Base-by-base conservation (phyloP, 163 green algal genomes). In the Scenedesmus sp. region DNA sequence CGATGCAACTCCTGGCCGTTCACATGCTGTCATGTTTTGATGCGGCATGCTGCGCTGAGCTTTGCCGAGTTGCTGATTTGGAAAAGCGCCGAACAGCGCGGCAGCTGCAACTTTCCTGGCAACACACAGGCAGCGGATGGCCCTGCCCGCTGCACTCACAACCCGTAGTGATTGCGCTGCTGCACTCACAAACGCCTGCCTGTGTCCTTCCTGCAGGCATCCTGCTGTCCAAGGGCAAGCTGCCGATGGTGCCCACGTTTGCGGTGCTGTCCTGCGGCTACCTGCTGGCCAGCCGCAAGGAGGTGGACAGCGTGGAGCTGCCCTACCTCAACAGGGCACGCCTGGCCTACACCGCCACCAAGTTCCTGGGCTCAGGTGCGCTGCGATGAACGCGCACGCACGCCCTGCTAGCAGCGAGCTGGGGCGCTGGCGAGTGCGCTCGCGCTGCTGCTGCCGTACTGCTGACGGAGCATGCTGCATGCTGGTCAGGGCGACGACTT, bases 271-370 rank as follows among this genome's bases (percentile, higher is more conserved):
- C 94, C 15, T 83, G 61, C 80, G 93, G 92, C 85, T 96, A 96
- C 91, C 90, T 96, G 65, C 13, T 95, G 0, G 85, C 94, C 40
- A 92, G 88, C 65, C 90, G 92, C 10, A 86, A 93, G 59, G 97
- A 98, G 90, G 95, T 98, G 26, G 96, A 97, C 89, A 93, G 91
- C 40, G 96, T 98, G 46, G 93, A 97, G 85, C 93, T 98, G 73
- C 96, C 97, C 0, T 98, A 98, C 94, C 93, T 98, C 43, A 98
- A 98, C 92, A 92, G 95, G 40, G 96, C 95, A 1, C 91, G 96
- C 22, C 92, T 97, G 49, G 93, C 94, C 0, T 96, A 95, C 92
- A 81, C 92, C 9, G 83, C 93, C n/a, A 87, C 87, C 1, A 88
- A 65, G 53, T 95, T 95, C 83, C 49, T 92, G 22, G 46, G n/a